Percentiles rank a stretch among this genome's conserved stretches.
Conservation (phyloP, 257 asterid species). For the Solanum chilense region DNA sequence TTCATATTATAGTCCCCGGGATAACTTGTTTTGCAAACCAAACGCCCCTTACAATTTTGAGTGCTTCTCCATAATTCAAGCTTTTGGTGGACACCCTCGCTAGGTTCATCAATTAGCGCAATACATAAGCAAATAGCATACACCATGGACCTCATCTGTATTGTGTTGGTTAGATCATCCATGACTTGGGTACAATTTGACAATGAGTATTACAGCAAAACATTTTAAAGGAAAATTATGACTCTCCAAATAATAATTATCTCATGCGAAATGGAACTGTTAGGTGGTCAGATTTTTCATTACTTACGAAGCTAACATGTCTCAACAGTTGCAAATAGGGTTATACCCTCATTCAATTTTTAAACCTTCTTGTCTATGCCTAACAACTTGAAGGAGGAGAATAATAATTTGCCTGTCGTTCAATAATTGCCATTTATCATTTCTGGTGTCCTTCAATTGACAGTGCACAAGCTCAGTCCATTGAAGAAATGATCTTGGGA, state of each 20-base stretch:
- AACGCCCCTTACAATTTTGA: neutral
- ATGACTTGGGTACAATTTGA: neutral
- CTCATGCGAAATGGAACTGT: neutral
- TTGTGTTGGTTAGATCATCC: neutral
- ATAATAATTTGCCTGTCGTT: neutral
- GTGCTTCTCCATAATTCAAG: neutral
- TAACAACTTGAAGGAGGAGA: neutral
- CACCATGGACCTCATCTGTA: neutral
- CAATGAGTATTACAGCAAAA: neutral
- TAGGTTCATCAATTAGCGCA: neutral
- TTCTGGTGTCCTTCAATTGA: constrained; percentile 5
- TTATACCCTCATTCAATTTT: neutral
- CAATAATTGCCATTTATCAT: neutral
- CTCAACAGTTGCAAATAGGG: neutral
- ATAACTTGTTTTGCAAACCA: neutral
- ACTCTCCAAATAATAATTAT: neutral
- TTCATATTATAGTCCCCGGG: neutral
- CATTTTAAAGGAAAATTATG: neutral
- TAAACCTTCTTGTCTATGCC: neutral
- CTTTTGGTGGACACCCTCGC: neutral
- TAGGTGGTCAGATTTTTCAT: neutral
- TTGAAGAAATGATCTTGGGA: constrained; percentile 66
- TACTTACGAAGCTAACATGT: neutral
- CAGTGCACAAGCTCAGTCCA: constrained; percentile 90
- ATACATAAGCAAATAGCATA: neutral